phyloP scores from a whole-genome alignment of 768 basidiomycete genomes.

The Boletus sp. region DNA sequence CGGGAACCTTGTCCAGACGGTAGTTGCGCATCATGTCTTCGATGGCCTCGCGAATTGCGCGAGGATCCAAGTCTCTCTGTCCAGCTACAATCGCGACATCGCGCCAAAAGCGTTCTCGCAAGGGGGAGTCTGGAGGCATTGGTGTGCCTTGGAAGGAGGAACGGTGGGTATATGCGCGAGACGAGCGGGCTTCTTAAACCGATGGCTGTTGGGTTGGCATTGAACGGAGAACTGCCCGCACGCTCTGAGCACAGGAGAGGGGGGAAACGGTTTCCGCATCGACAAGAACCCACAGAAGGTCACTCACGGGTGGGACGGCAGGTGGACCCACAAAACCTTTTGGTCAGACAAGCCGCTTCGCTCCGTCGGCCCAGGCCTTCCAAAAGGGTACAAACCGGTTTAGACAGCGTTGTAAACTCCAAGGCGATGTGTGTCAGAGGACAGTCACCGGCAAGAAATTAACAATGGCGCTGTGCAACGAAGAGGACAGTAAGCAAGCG shows the following conservation, averaged over 20 bases:
- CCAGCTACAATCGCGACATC: conserved; percentile 15
- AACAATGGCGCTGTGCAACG: not conserved
- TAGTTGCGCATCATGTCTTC: conserved; percentile 25
- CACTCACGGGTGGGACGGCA: not conserved
- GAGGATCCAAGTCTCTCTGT: conserved; percentile 9
- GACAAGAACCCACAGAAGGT: not conserved
- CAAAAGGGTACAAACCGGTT: conserved; percentile 16
- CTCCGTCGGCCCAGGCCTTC: conserved; percentile 8
- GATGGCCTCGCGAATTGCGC: conserved; percentile 17
- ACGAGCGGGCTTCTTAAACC: not conserved
- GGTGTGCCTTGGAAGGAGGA: not conserved
- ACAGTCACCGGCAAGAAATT: not conserved
- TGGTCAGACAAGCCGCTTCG: conserved; percentile 8
- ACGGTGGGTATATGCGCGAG: conserved; percentile 5
- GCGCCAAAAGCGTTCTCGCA: conserved; percentile 27
- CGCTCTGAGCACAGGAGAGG: conserved; percentile 4
- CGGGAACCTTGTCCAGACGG: conserved; percentile 17
- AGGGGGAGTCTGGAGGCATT: conserved; percentile 13
- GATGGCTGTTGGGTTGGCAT: not conserved
- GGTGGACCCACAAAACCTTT: conserved; percentile 21
- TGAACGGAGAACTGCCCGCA: not conserved
- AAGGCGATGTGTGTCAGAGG: conserved; percentile 3
- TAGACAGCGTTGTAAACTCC: conserved; percentile 1
- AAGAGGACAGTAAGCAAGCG: not conserved
- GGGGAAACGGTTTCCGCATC: not conserved